A percentile compares a stretch with the other conserved stretches of the same genome.
Evolutionary conservation across 805 yeast species (phyloP).

Genomic region (Clavispora vitiphila): DNA sequence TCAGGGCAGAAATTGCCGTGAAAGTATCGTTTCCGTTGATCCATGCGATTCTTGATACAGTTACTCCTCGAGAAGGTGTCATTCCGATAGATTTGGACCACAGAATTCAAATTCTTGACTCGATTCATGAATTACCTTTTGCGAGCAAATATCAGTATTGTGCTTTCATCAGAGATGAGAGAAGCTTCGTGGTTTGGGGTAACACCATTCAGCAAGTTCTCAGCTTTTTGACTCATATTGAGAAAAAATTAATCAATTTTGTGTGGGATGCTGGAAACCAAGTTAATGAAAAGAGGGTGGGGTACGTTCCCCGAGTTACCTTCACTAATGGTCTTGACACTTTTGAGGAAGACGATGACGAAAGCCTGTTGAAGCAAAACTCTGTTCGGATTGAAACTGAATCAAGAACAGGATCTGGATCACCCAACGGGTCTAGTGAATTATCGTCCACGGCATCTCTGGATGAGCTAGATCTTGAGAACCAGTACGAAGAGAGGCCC

Average conservation of each 20-base stretch:
- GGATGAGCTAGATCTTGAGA: neutral
- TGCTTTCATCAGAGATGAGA: neutral
- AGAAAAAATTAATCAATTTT: neutral
- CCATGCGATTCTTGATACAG: neutral
- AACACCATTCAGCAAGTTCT: neutral
- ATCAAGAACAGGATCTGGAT: neutral
- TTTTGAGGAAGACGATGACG: neutral
- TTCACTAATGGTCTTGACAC: neutral
- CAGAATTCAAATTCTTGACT: neutral
- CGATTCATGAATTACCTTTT: neutral
- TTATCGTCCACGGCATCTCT: neutral
- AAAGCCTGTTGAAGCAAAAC: neutral
- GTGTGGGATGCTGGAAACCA: neutral
- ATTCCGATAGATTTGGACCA: neutral
- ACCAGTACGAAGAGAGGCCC: neutral
- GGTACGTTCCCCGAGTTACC: neutral
- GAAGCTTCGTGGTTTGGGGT: neutral
- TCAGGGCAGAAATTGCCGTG: neutral
- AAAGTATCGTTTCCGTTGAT: neutral
- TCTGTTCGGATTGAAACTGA: neutral
- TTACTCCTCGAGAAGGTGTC: neutral
- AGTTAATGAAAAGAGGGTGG: neutral
- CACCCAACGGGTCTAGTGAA: neutral
- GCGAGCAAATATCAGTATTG: constrained; percentile 1
- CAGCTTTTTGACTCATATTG: neutral